phyloP scores from a whole-genome alignment of 164 flowering plant species.

The Saururus chinensis region DNA sequence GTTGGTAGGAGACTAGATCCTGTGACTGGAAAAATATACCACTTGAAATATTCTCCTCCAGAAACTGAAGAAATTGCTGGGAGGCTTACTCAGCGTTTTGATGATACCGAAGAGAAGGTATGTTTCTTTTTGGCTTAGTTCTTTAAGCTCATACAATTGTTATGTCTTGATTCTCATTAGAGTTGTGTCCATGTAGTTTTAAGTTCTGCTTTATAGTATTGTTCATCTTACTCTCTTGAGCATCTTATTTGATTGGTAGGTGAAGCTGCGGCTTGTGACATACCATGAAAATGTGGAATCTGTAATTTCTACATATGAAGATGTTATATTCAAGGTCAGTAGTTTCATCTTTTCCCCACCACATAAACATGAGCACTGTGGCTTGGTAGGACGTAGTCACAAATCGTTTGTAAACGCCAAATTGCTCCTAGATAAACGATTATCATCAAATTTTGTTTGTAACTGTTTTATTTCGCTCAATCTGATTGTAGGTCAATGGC shows the following conservation, averaged over 20 bases:
- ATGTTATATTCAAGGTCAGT: conserved; percentile 57
- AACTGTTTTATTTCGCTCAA: no score
- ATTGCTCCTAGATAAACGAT: no score
- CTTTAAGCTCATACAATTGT: neutral
- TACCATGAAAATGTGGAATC: conserved; percentile 80
- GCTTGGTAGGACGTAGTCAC: no score
- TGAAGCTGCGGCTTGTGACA: conserved; percentile 70
- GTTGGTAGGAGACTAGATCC: conserved; percentile 97
- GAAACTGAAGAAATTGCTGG: conserved; percentile 90
- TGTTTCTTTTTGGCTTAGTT: conserved; percentile 1
- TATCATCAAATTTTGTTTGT: no score
- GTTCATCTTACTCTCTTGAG: neutral
- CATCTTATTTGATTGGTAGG: conserved; percentile 29
- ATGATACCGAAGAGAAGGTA: conserved; percentile 96
- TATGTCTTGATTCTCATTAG: neutral
- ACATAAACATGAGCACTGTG: no score
- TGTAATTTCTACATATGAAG: conserved; percentile 68
- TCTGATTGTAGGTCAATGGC: conserved; percentile 54
- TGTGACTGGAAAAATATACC: conserved; percentile 89
- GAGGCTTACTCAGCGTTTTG: conserved; percentile 92
- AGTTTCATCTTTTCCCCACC: neutral
- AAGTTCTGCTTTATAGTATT: neutral
- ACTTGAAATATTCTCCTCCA: conserved; percentile 86
- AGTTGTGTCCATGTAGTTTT: neutral
- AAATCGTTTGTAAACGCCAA: no score